Conservation (phyloP, 768 basidiomycete species). For the Cystofilobasidium bisporidii region DNA sequence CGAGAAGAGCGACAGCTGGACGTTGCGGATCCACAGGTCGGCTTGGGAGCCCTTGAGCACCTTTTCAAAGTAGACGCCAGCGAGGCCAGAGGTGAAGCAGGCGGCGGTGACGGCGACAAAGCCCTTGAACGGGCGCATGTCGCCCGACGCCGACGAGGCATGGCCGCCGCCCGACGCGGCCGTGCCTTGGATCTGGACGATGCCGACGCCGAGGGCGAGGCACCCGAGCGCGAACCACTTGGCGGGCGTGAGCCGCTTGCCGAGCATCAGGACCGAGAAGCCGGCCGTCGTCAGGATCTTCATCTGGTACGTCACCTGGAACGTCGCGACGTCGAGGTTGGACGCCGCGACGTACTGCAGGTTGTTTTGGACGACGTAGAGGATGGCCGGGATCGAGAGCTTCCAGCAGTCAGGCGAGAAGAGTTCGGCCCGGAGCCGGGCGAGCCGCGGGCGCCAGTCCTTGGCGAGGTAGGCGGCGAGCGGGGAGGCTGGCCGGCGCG, state of each 20-base stretch:
- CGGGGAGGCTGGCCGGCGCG: slow-evolving; percentile 13
- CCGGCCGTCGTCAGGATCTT: slow-evolving; percentile 89
- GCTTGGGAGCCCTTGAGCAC: slow-evolving; percentile 61
- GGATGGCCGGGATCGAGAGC: slow-evolving; percentile 87
- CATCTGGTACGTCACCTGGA: slow-evolving; percentile 96
- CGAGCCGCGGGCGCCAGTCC: slow-evolving; percentile 44
- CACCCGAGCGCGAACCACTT: slow-evolving; percentile 81
- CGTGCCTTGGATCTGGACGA: slow-evolving; percentile 77
- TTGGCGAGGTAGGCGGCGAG: slow-evolving; percentile 11
- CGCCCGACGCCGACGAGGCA: slow-evolving; percentile 24
- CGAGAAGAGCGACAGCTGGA: slow-evolving; percentile 89
- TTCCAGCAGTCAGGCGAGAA: slow-evolving; percentile 95
- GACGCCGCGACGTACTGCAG: slow-evolving; percentile 89
- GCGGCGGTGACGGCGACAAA: slow-evolving; percentile 82
- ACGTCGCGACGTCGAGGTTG: slow-evolving; percentile 88
- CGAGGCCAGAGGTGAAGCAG: slow-evolving; percentile 90
- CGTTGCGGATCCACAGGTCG: slow-evolving; percentile 93
- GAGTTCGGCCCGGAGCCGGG: slow-evolving; percentile 56
- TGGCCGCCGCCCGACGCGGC: slow-evolving; percentile 14
- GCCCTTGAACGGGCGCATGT: slow-evolving; percentile 71
- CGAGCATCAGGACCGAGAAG: slow-evolving; percentile 72
- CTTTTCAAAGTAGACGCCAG: slow-evolving; percentile 88
- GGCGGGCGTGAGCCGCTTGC: slow-evolving; percentile 57
- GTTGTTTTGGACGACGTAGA: slow-evolving; percentile 74
- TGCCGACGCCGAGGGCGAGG: slow-evolving; percentile 77